Base-by-base conservation (phyloP, 352 stramenopile genomes). In the Phytophthora litchii region DNA sequence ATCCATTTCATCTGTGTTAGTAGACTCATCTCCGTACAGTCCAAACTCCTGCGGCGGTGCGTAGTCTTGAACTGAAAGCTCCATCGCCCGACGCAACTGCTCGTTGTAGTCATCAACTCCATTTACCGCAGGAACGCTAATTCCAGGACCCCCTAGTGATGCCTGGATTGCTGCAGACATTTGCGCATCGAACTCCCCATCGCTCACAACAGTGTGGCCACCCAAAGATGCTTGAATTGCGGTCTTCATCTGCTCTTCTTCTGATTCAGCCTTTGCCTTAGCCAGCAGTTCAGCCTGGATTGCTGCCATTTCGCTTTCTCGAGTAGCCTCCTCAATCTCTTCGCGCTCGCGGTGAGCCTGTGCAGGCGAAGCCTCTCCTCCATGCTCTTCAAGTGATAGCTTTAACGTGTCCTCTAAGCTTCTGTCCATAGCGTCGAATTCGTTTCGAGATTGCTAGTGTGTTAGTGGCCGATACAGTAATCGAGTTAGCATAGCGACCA, bases 391-490 rank as follows among this genome's bases (percentile, higher is more conserved):
- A 21, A 92, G 59, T 11, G 83, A 86, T 11, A 72, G 58, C 40
- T 88, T 80, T 8, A 94, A 60, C n/a, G 81, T 88, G 7, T 92
- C 81, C 42, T 94, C 85, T 38, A 94, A 71, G 49, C 74, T 91
- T 21, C 67, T 82, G 34, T 88, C 67, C 83, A 91, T 91, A 9
- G 73, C 69, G 43, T 93, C 78, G 42, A 92, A 94, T 51, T 91
- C 80, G 21, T 82, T 80, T 64, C 83, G 73, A 35, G 80, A 91
- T 37, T 85, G 54, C 85, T 94, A 44, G 1, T 11, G 7, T 27
- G n/a, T 49, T 37, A 23, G 20, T 20, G 19, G 12, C 36, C 11
- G n/a, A 40, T 3, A 25, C 35, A 66, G 45, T 3, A 23, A n/a
- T 13, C 16, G 21, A 40, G 31, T 64, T 31, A 56, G 45, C 45